Base-by-base conservation (phyloP, 768 basidiomycete species). In the Pleurotus tuber-regium region DNA sequence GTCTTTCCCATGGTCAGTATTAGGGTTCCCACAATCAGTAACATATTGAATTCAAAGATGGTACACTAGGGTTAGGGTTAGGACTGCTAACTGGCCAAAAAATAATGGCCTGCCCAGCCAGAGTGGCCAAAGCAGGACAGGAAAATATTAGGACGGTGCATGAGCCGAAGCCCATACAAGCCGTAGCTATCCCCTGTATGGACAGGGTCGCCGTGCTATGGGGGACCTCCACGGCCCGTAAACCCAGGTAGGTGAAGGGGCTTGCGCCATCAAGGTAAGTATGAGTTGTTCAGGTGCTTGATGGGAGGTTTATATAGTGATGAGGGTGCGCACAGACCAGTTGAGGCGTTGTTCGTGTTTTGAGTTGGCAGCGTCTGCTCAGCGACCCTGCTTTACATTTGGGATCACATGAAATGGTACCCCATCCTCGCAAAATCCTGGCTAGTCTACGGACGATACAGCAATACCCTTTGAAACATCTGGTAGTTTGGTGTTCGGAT, bases 131-230 rank as follows among this genome's bases (percentile, higher is more conserved):
- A 76, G 76, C 71, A 71, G 80, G 79, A 84, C 83, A 69, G 84
- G 83, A 76, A 86, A 86, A 86, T 86, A 86, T 86, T 84, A 59
- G 74, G 83, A 85, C 81, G 77, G 77, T 86, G 83, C 84, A 83
- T 84, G 79, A 75, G 74, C 83, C 82, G 73, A 78, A 79, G 79
- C 79, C 67, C 80, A 84, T 76, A 83, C 81, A 83, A 83, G 65
- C 76, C 74, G 62, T 60, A 61, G 52, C 59, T 61, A 65, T 70
- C 68, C 76, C 75, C 76, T 78, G 74, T 62, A 54, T 63, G 75
- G 74, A 75, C 75, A 76, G 39, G 70, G 74, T 76, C 74, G 74
- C 74, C 75, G 72, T 76, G 75, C 75, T 75, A 76, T 76, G 74
- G 67, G 72, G 64, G 63, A 56, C 66, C 68, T 66, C 70, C 56